Percentiles rank a stretch among this genome's conserved stretches.
Evolutionary conservation across 768 basidiomycete species (phyloP).

Genomic region (Tremella mesenterica): DNA sequence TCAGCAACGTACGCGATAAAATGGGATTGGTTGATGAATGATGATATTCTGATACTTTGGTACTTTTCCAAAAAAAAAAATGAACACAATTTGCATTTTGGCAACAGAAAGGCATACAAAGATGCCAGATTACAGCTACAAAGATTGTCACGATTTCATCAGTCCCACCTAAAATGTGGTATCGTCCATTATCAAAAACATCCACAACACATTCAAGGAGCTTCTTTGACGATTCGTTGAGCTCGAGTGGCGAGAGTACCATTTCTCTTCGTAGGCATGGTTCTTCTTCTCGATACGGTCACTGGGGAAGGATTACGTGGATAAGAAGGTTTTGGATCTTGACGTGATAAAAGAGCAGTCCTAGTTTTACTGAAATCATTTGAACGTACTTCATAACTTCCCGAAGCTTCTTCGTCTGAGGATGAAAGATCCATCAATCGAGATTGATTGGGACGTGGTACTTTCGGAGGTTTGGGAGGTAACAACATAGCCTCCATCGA

Average conservation of each 20-base stretch:
- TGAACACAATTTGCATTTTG: too few species aligned
- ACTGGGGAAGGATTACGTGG: not conserved
- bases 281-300: constrained; percentile 10
- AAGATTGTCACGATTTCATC: too few species aligned
- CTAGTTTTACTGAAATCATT: constrained; percentile 15
- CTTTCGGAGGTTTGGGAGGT: constrained; percentile 1
- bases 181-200: too few species aligned
- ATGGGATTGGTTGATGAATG: too few species aligned
- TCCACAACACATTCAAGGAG: constrained; percentile 8
- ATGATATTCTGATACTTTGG: too few species aligned
- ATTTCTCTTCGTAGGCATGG: constrained; percentile 9
- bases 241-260: constrained; percentile 1
- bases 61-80: too few species aligned
- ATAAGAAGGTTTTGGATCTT: not conserved
- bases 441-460: constrained; percentile 13
- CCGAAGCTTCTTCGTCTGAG: constrained; percentile 35
- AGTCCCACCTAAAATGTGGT: too few species aligned
- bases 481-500: not conserved
- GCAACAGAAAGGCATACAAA: too few species aligned
- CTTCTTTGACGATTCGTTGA: constrained; percentile 11
- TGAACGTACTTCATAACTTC: constrained; percentile 25
- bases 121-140: too few species aligned
- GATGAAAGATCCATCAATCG: constrained; percentile 29
- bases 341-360: constrained; percentile 12
- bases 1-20: too few species aligned